Percentiles rank a stretch among this genome's conserved stretches.
These are phyloP conservation scores for Tothia fuscella DNA, from an alignment of 2,329 filamentous ascomycete species.

Conservation along the genomic window DNA sequence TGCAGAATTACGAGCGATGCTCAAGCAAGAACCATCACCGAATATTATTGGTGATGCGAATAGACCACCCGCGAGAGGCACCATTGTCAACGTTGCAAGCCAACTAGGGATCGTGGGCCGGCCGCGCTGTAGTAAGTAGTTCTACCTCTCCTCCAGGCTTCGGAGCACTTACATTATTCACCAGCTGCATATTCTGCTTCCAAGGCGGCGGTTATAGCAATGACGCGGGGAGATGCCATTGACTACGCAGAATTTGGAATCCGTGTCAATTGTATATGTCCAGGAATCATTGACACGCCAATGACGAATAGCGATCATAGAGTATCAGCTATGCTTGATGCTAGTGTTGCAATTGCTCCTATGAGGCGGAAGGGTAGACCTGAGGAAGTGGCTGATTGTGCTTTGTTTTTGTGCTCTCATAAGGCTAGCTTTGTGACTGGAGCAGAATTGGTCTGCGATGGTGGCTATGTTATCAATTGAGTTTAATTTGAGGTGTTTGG, in stretches of 20 bases:
- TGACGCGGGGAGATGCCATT: slow-evolving; percentile 36
- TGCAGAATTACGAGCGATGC: slow-evolving; percentile 8
- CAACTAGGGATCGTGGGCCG: slow-evolving; percentile 9
- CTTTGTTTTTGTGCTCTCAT: slow-evolving; percentile 26
- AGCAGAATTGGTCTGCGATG: slow-evolving; percentile 9
- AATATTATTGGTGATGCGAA: slow-evolving; percentile 4
- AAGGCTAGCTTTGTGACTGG: slow-evolving; percentile 9
- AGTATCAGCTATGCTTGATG: slow-evolving; percentile 17
- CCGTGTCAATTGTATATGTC: slow-evolving; percentile 22
- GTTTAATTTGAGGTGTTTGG: too few species aligned
- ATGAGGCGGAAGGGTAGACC: slow-evolving; percentile 25
- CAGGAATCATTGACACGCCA: slow-evolving; percentile 24
- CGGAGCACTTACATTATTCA: neutral
- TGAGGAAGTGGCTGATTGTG: slow-evolving; percentile 27
- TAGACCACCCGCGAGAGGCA: slow-evolving; percentile 6
- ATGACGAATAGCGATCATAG: slow-evolving; percentile 19
- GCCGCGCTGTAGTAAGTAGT: slow-evolving; percentile 9
- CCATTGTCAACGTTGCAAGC: slow-evolving; percentile 10
- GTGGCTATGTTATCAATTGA: slow-evolving; percentile 10
- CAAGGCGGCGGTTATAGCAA: slow-evolving; percentile 46
- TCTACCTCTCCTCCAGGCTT: neutral
- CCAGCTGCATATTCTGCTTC: slow-evolving; percentile 45
- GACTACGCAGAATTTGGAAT: slow-evolving; percentile 15
- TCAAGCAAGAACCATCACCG: slow-evolving; percentile 9
- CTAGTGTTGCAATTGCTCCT: slow-evolving; percentile 23